Percentiles rank a stretch among this genome's conserved stretches.
Evolutionary conservation across 768 basidiomycete species (phyloP).

Genomic region (Macrocybe gigantea): DNA sequence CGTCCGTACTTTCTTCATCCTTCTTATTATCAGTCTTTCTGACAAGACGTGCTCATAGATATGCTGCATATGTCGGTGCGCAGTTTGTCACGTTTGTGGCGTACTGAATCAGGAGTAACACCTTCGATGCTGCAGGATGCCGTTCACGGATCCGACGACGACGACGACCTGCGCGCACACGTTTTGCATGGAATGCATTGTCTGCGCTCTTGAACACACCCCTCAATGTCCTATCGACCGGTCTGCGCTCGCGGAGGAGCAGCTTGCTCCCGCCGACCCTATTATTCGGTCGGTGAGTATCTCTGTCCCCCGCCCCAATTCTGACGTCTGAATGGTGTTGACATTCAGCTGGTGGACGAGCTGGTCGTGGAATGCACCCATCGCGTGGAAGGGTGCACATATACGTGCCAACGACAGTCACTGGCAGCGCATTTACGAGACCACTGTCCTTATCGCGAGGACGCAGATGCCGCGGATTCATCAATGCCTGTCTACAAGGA

Average conservation of each 20-base stretch:
- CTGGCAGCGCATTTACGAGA: constrained; percentile 58
- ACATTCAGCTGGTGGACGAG: constrained; percentile 72
- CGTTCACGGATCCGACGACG: constrained; percentile 73
- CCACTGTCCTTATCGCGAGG: constrained; percentile 51
- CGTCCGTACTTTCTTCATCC: constrained; percentile 29
- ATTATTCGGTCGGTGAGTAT: constrained; percentile 67
- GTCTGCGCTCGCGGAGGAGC: constrained; percentile 50
- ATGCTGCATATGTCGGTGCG: constrained; percentile 74
- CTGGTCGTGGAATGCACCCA: constrained; percentile 69
- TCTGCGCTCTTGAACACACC: constrained; percentile 59
- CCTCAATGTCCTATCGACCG: constrained; percentile 84
- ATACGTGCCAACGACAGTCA: constrained; percentile 63
- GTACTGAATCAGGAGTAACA: neutral
- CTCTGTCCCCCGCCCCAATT: neutral
- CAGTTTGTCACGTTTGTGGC: neutral
- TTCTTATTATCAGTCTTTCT: neutral
- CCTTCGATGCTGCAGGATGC: constrained; percentile 34
- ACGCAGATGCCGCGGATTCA: constrained; percentile 36
- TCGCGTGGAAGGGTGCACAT: constrained; percentile 48
- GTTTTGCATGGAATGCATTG: constrained; percentile 80
- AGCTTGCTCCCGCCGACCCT: constrained; percentile 63
- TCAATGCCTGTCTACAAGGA: no score
- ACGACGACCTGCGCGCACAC: constrained; percentile 77
- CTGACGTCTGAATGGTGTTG: neutral
- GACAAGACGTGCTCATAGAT: constrained; percentile 26